phyloP scores from a whole-genome alignment of 208 protist genomes.

The Porcisia deanei region DNA sequence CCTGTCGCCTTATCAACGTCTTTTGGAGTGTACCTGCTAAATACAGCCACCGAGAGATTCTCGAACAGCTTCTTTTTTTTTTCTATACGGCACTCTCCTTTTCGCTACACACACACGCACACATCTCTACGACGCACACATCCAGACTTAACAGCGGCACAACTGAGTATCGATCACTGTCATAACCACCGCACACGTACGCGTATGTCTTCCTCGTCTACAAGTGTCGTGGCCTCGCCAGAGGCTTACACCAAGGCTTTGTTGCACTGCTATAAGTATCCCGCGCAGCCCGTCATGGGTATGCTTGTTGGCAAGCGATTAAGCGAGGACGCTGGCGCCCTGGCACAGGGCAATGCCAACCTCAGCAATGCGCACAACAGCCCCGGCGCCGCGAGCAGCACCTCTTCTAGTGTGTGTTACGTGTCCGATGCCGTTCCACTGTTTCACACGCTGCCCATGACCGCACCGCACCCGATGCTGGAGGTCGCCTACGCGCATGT shows the following conservation, averaged over 20 bases:
- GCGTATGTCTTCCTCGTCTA: conserved; percentile 21
- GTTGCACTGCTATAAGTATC: conserved; percentile 87
- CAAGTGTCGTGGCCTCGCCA: conserved; percentile 53
- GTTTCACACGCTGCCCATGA: conserved; percentile 78
- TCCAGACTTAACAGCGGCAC: neutral
- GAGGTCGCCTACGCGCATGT: conserved; percentile 78
- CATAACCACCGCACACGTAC: neutral
- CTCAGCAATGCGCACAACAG: conserved; percentile 5
- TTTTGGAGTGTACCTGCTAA: no score
- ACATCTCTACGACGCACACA: neutral
- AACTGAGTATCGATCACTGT: neutral
- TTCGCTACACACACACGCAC: neutral
- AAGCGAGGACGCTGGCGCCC: conserved; percentile 22
- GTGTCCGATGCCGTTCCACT: conserved; percentile 77
- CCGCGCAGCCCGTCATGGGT: conserved; percentile 77
- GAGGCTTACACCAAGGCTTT: conserved; percentile 85
- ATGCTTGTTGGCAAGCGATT: conserved; percentile 84
- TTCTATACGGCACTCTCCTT: no score
- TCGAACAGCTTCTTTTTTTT: neutral
- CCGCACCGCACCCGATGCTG: conserved; percentile 82
- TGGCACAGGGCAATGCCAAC: neutral
- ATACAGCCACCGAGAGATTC: no score
- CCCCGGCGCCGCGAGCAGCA: conserved; percentile 12
- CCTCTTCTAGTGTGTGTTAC: conserved; percentile 35
- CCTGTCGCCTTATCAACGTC: neutral